A percentile compares a stretch with the other conserved stretches of the same genome.
Evolutionary conservation across 2,329 filamentous ascomycete species (phyloP).

Genomic region (Penicillium hordei): DNA sequence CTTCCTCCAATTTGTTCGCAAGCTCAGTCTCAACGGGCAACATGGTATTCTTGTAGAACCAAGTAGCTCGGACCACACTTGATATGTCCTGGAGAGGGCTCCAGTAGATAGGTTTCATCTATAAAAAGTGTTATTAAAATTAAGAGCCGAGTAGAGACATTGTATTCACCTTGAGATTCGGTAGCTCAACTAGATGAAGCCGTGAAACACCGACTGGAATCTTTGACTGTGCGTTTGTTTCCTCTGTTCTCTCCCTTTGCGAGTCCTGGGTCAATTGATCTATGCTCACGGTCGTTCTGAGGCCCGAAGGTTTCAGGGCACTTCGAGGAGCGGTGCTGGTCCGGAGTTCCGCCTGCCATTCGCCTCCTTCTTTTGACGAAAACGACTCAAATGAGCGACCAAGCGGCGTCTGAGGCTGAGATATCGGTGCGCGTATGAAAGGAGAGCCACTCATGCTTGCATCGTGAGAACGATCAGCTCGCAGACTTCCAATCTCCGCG

Average conservation of each 20-base stretch:
- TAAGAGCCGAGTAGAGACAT: not conserved
- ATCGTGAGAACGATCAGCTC: slow-evolving; percentile 29
- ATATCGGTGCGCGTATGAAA: slow-evolving; percentile 46
- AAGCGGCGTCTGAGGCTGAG: slow-evolving; percentile 31
- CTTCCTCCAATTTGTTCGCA: slow-evolving; percentile 89
- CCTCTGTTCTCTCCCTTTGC: slow-evolving; percentile 26
- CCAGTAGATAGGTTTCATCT: slow-evolving; percentile 99
- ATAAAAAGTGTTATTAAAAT: slow-evolving; percentile 24
- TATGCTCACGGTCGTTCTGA: slow-evolving; percentile 29
- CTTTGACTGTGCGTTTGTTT: slow-evolving; percentile 47
- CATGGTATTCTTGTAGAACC: slow-evolving; percentile 98
- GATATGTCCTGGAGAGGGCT: slow-evolving; percentile 87
- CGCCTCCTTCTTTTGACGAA: slow-evolving; percentile 25
- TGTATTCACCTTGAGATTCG: slow-evolving; percentile 56
- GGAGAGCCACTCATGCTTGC: slow-evolving; percentile 50
- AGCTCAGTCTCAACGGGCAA: slow-evolving; percentile 79
- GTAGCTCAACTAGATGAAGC: slow-evolving; percentile 82
- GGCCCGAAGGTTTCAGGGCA: slow-evolving; percentile 28
- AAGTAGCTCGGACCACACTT: slow-evolving; percentile 79
- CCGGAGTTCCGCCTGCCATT: slow-evolving; percentile 21
- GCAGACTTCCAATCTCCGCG: slow-evolving; percentile 24
- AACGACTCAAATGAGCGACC: slow-evolving; percentile 33
- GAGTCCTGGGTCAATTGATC: slow-evolving; percentile 20
- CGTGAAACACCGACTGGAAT: slow-evolving; percentile 88
- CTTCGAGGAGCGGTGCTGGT: slow-evolving; percentile 14